phyloP scores from a whole-genome alignment of 805 yeast species.

The Myxozyma neotropica region DNA sequence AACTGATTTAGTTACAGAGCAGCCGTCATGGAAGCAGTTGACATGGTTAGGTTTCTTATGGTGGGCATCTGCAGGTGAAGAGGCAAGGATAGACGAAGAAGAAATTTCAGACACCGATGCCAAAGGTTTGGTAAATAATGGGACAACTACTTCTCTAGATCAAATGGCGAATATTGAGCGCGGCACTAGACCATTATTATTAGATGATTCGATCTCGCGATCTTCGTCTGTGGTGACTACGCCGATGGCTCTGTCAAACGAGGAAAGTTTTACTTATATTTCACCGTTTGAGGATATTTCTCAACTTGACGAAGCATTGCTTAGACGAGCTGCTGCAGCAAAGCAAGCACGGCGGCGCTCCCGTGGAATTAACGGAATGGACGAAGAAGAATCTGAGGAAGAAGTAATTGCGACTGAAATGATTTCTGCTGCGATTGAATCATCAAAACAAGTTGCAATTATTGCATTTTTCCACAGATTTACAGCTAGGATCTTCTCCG shows the following conservation, averaged over 20 bases:
- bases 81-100: slow-evolving; percentile 47
- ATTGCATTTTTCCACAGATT: slow-evolving; percentile 37
- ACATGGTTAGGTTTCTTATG: slow-evolving; percentile 73
- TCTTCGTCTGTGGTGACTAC: slow-evolving; percentile 32
- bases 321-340: slow-evolving; percentile 16
- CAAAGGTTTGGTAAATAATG: slow-evolving; percentile 19
- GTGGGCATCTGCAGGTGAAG: slow-evolving; percentile 88
- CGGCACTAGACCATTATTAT: slow-evolving; percentile 38
- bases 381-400: slow-evolving; percentile 13
- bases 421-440: slow-evolving; percentile 19
- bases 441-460: slow-evolving; percentile 34
- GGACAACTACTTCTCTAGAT: slow-evolving; percentile 25
- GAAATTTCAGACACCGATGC: slow-evolving; percentile 44
- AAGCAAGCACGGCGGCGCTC: slow-evolving; percentile 3
- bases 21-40: slow-evolving; percentile 56
- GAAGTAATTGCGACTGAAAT: slow-evolving; percentile 5
- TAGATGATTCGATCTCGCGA: slow-evolving; percentile 31
- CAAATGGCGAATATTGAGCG: slow-evolving; percentile 13
- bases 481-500: slow-evolving; percentile 33
- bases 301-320: slow-evolving; percentile 21
- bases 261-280: slow-evolving; percentile 28
- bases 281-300: slow-evolving; percentile 31
- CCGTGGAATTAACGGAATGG: background rate
- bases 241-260: slow-evolving; percentile 28
- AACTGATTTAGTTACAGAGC: slow-evolving; percentile 28